Percentiles rank a stretch among this genome's conserved stretches.
Conservation (phyloP, 495 filamentous ascomycete genomes). For the Neurospora tetraspora region DNA sequence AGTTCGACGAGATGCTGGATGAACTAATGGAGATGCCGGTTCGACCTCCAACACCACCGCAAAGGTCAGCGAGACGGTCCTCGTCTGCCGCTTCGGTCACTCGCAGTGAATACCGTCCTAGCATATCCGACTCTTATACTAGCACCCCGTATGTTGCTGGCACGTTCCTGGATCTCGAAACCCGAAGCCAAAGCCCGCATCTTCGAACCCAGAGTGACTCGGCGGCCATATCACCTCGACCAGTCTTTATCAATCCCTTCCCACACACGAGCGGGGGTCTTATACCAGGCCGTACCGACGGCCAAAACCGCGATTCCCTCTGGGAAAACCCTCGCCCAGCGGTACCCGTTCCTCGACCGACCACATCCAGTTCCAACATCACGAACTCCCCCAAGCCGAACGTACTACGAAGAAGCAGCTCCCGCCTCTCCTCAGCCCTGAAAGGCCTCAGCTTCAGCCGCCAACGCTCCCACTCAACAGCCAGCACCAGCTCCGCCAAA, state of each 20-base stretch:
- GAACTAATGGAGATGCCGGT: constrained; percentile 24
- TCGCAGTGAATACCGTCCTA: neutral
- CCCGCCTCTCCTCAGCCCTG: constrained; percentile 24
- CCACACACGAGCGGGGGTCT: neutral
- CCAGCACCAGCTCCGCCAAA: neutral
- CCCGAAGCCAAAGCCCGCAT: neutral
- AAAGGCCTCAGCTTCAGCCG: constrained; percentile 4
- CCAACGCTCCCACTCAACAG: neutral
- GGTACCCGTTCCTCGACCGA: constrained; percentile 1
- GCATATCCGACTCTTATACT: neutral
- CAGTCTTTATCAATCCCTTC: neutral
- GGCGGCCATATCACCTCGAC: neutral
- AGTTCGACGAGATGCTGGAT: constrained; percentile 29
- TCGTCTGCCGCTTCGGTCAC: constrained; percentile 3
- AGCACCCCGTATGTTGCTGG: neutral
- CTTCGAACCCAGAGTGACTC: neutral
- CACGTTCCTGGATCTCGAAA: neutral
- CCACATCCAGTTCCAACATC: constrained; percentile 3
- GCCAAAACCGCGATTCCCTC: neutral
- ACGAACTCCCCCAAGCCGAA: neutral
- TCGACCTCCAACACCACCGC: constrained; percentile 29
- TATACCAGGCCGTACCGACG: neutral
- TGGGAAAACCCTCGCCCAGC: constrained; percentile 11
- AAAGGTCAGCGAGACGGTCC: constrained; percentile 24
- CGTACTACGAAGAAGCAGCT: constrained; percentile 22